Conservation (phyloP, 768 basidiomycete genomes). For the Naganishia friedmannii region DNA sequence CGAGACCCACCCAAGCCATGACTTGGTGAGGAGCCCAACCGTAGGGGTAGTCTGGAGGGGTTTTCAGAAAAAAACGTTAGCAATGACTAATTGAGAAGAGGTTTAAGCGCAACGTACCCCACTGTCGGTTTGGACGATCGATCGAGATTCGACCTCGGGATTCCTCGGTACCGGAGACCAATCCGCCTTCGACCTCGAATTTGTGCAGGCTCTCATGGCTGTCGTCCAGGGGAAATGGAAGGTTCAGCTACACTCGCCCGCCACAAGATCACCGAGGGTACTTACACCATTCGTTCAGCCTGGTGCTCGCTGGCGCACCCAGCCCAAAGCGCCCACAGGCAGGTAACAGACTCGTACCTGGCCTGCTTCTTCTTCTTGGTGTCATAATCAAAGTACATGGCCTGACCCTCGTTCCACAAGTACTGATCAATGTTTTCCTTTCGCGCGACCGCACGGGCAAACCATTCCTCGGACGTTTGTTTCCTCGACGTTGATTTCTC, state of each 20-base stretch:
- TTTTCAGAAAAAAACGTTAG: not conserved
- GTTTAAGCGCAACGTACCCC: slow-evolving; percentile 60
- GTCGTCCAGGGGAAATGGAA: too few species aligned
- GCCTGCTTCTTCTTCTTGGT: slow-evolving; percentile 85
- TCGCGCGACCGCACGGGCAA: slow-evolving; percentile 78
- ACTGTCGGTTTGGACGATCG: slow-evolving; percentile 94
- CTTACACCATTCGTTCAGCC: slow-evolving; percentile 86
- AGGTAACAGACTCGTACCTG: slow-evolving; percentile 93
- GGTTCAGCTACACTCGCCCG: too few species aligned
- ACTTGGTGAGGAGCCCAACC: slow-evolving; percentile 79
- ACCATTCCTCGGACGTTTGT: slow-evolving; percentile 88
- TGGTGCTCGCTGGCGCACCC: slow-evolving; percentile 96
- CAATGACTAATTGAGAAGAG: not conserved
- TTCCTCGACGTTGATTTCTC: slow-evolving; percentile 44
- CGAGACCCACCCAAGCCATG: slow-evolving; percentile 95
- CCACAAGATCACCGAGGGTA: slow-evolving; percentile 45
- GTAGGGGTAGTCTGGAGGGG: slow-evolving; percentile 66
- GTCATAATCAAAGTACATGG: slow-evolving; percentile 94
- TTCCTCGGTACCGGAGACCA: slow-evolving; percentile 94
- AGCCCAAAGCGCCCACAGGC: slow-evolving; percentile 95
- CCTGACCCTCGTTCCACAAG: slow-evolving; percentile 94
- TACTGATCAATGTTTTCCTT: slow-evolving; percentile 83
- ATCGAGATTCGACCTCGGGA: slow-evolving; percentile 92
- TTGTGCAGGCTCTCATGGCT: slow-evolving; percentile 80
- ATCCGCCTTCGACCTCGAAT: slow-evolving; percentile 91